These are phyloP conservation scores for Phytophthora pisi DNA, from an alignment of 352 stramenopile species.

Conservation along the genomic window DNA sequence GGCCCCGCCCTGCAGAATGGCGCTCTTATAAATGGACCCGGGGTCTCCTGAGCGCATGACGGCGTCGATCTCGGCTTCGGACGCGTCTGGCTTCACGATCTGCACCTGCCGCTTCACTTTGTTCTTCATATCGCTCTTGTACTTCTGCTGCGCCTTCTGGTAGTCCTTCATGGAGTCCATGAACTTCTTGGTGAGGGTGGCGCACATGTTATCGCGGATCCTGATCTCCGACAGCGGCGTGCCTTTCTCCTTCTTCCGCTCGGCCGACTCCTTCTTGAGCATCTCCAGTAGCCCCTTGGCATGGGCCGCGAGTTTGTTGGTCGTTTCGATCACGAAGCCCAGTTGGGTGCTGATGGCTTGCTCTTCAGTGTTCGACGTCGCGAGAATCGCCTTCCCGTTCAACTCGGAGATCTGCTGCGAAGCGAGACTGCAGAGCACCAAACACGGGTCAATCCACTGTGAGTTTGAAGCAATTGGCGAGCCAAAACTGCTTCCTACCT, in stretches of 20 bases:
- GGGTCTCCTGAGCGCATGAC: slow-evolving; percentile 92
- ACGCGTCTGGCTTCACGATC: slow-evolving; percentile 98
- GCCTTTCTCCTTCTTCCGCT: slow-evolving; percentile 92
- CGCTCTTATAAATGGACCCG: slow-evolving; percentile 86
- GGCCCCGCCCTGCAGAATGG: slow-evolving; percentile 75
- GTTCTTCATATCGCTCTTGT: slow-evolving; percentile 98
- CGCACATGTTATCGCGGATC: slow-evolving; percentile 97
- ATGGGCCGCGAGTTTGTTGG: slow-evolving; percentile 92
- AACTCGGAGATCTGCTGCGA: slow-evolving; percentile 93
- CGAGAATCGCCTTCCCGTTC: slow-evolving; percentile 93
- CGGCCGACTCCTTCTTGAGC: slow-evolving; percentile 95
- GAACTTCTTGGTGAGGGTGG: slow-evolving; percentile 98
- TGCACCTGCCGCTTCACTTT: slow-evolving; percentile 98
- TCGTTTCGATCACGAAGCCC: slow-evolving; percentile 89
- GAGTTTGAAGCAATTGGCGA: background rate
- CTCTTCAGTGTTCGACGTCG: slow-evolving; percentile 94
- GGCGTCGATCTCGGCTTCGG: slow-evolving; percentile 96
- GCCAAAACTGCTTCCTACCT: slow-evolving; percentile 37
- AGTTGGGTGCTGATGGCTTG: slow-evolving; percentile 93
- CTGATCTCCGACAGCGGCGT: slow-evolving; percentile 74
- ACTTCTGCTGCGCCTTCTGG: slow-evolving; percentile 97
- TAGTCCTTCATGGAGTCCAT: slow-evolving; percentile 99
- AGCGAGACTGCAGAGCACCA: slow-evolving; percentile 52
- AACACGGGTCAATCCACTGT: background rate
- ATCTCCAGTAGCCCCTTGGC: slow-evolving; percentile 88